Evolutionary conservation across 306 rosid genomes (phyloP), one percentile per base, ranked within the genome.

Genomic region (Medicago lupulina): DNA sequence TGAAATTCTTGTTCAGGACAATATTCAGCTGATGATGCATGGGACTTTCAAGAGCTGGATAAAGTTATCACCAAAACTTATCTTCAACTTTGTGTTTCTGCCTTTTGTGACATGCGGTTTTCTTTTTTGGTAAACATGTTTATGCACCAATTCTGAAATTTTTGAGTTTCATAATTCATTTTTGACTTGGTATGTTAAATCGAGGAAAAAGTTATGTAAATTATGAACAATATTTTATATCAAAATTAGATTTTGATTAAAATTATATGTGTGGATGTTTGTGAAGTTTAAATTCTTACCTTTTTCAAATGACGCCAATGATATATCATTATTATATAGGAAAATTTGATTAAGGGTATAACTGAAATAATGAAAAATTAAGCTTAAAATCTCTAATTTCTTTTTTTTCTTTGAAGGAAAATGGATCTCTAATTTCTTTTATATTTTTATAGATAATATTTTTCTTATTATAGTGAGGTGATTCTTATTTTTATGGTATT

Each of bases 31-130:
- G 97, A 94, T 77, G 91, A 88, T 85, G 97, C 98, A 58, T 94
- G 96, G 98, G 97, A 92, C 31, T 94, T 90, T 84, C 79, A 83
- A 76, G 98, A 94, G 79, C 87, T 94, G 66, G 96, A 94, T 82
- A 96, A 88, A 51, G 86, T 94, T 39, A 80, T 94, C 36, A 82
- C 87, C 82, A 92, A 87, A 81, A 81, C 31, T 55, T 94, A 90
- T 75, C 89, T 94, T 79, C 91, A 82, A 81, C 66, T 44, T 53
- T 21, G 23, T 46, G 67, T 25, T 51, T 34, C 70, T 65, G 23
- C 49, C 3, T 9, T 50, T 16, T 12, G 36, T 41, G n/a, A 43
- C 51, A 60, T 11, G 69, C 38, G 12, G 21, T 4, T 12, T 2
- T 8, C 14, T 58, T 75, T 12, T 47, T 50, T 36, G 73, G 54